phyloP scores from a whole-genome alignment of 805 yeast species.

The Teunomyces aglyptinius region DNA sequence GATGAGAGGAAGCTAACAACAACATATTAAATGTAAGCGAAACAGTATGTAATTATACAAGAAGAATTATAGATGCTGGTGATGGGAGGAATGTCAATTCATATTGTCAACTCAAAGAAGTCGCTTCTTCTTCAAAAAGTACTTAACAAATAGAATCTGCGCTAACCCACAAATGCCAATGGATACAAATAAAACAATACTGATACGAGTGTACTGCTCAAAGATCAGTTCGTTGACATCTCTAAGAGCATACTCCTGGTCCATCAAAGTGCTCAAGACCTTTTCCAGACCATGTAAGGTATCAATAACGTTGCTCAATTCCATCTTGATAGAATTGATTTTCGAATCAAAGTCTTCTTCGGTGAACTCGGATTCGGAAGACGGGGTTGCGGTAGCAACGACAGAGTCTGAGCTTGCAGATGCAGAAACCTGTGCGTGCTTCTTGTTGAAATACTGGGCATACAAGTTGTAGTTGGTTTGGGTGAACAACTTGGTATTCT shows the following conservation, averaged over 20 bases:
- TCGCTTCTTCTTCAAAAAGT: conserved; percentile 28
- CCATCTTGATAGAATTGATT: conserved; percentile 27
- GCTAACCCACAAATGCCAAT: conserved; percentile 29
- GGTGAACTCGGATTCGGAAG: conserved; percentile 15
- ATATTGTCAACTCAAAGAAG: conserved; percentile 14
- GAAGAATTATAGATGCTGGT: conserved; percentile 2
- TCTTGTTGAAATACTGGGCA: conserved; percentile 32
- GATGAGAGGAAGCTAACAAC: conserved; percentile 56
- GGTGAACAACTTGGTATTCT: conserved; percentile 32
- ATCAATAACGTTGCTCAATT: conserved; percentile 30
- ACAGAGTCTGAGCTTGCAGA: conserved; percentile 10
- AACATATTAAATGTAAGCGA: conserved; percentile 2
- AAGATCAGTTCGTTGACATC: conserved; percentile 40
- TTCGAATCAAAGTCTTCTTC: conserved; percentile 34
- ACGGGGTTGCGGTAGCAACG: neutral
- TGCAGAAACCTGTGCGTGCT: conserved; percentile 6
- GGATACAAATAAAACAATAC: conserved; percentile 24
- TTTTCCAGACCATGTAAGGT: conserved; percentile 28
- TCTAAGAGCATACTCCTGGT: conserved; percentile 34
- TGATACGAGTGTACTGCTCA: conserved; percentile 29
- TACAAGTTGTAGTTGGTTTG: conserved; percentile 35
- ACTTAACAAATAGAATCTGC: conserved; percentile 31
- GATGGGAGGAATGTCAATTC: conserved; percentile 7
- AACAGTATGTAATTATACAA: conserved; percentile 3
- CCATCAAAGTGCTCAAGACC: conserved; percentile 26